A percentile compares a stretch with the other conserved stretches of the same genome.
Evolutionary conservation across 1,284 basidiomycete species (phyloP).

Genomic region (Cystobasidium sp.): DNA sequence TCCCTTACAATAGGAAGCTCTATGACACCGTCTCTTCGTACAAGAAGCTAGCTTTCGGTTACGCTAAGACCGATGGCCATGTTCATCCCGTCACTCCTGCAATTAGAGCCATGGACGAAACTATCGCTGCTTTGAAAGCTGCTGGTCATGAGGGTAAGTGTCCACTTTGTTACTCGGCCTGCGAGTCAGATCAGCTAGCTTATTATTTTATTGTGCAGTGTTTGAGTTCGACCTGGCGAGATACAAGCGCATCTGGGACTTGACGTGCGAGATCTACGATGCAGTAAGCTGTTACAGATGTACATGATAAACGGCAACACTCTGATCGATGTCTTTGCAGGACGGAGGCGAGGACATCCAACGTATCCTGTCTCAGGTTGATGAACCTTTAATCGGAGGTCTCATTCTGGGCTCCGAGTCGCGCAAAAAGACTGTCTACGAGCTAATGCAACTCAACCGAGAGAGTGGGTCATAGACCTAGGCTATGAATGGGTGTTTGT

Average conservation of each 20-base stretch:
- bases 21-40: constrained; percentile 25
- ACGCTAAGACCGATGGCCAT: constrained; percentile 57
- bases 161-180: not conserved
- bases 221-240: constrained; percentile 24
- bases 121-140: constrained; percentile 51
- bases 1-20: constrained; percentile 47
- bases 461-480: constrained; percentile 28
- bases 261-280: constrained; percentile 12
- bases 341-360: constrained; percentile 29
- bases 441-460: constrained; percentile 39
- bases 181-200: not conserved
- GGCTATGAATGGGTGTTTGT: not conserved
- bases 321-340: not conserved
- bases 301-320: too few relatives aligned
- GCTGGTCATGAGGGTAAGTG: constrained; percentile 48
- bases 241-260: constrained; percentile 7
- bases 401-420: constrained; percentile 6
- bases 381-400: constrained; percentile 25
- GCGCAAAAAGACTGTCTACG: constrained; percentile 30
- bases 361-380: not conserved
- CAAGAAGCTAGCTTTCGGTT: constrained; percentile 50
- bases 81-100: constrained; percentile 57
- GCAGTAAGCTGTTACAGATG: constrained; percentile 2
- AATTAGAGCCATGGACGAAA: constrained; percentile 54
- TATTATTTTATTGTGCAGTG: not conserved